These are phyloP conservation scores for Lactarius pseudohatsudake DNA, from an alignment of 768 basidiomycete genomes.

Conservation along the genomic window DNA sequence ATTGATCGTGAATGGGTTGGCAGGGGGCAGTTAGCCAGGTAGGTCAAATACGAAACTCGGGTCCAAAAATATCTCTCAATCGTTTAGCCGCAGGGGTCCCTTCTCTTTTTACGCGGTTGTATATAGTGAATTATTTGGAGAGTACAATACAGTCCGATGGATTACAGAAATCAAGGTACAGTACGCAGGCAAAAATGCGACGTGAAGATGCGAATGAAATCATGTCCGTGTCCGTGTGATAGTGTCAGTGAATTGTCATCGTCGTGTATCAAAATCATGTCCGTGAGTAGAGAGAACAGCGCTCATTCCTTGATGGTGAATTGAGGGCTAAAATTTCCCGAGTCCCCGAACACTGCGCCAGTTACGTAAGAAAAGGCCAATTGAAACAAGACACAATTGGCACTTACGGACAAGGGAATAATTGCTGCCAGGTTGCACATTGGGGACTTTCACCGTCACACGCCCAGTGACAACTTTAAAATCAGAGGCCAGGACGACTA, in stretches of 20 bases:
- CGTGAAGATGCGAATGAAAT: not conserved
- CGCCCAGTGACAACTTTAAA: conserved; percentile 17
- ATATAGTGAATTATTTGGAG: not conserved
- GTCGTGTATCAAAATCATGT: not conserved
- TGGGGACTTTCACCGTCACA: conserved; percentile 17
- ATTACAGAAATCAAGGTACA: not conserved
- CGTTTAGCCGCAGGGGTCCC: too few relatives aligned
- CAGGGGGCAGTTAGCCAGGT: too few relatives aligned
- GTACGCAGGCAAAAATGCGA: not conserved
- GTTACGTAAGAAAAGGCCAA: not conserved
- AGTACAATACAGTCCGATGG: not conserved
- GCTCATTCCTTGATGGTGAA: conserved; percentile 33
- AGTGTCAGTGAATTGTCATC: conserved; percentile 1
- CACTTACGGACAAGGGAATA: conserved; percentile 21
- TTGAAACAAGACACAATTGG: not conserved
- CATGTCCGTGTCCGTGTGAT: not conserved
- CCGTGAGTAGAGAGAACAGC: not conserved
- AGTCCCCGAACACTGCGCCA: conserved; percentile 37
- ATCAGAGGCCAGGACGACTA: not conserved
- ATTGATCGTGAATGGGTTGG: not conserved
- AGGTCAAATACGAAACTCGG: not conserved
- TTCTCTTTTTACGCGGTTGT: not conserved
- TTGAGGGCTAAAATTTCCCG: conserved; percentile 34
- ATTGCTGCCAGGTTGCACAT: conserved; percentile 1
- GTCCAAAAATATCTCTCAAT: not conserved